These are phyloP conservation scores for Chaetomiaceae sp. DNA, from an alignment of 2,329 filamentous ascomycete species.

Conservation along the genomic window DNA sequence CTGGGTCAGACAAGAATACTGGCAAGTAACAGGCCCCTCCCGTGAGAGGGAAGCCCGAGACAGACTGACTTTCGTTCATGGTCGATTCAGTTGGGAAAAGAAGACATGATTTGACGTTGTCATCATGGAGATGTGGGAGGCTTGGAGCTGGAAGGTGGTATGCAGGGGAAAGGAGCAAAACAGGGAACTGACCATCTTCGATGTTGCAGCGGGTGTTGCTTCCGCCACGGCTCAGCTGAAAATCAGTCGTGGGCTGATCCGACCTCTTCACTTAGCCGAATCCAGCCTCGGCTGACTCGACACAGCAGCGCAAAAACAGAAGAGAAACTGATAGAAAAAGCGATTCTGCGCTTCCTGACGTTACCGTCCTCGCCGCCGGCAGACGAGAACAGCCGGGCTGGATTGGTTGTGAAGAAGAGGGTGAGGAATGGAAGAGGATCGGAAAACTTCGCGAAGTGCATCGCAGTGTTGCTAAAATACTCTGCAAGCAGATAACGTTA, in stretches of 20 bases:
- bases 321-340: background rate
- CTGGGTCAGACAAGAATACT: constrained; percentile 69
- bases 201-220: constrained; percentile 4
- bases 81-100: constrained; percentile 86
- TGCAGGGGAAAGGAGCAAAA: background rate
- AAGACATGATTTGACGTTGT: constrained; percentile 65
- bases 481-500: constrained; percentile 14
- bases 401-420: background rate
- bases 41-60: constrained; percentile 53
- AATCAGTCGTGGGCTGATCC: background rate
- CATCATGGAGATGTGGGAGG: constrained; percentile 53
- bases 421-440: constrained; percentile 11
- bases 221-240: background rate
- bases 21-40: constrained; percentile 75
- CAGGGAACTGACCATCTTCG: constrained; percentile 19
- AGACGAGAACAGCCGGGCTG: constrained; percentile 1
- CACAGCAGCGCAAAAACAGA: background rate
- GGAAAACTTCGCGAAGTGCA: constrained; percentile 2
- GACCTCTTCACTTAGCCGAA: background rate
- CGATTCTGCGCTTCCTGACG: background rate
- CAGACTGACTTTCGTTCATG: constrained; percentile 69
- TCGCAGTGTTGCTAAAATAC: constrained; percentile 14
- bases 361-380: background rate
- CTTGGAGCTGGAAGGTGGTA: background rate
- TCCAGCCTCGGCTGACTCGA: constrained; percentile 5